phyloP scores from a whole-genome alignment of 441 rosid genomes.

The Capsella rubella region DNA sequence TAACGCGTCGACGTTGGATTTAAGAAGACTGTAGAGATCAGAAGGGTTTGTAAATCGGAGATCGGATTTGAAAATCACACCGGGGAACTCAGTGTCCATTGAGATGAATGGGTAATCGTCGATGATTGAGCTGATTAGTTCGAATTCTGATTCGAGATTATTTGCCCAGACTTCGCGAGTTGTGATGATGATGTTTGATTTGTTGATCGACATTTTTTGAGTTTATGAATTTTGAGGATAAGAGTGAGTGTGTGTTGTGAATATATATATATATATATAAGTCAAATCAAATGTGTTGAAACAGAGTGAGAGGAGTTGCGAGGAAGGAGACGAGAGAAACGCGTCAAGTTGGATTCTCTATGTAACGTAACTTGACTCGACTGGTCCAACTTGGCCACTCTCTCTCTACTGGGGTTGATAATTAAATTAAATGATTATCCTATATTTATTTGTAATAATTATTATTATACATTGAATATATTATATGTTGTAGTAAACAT shows the following conservation, averaged over 20 bases:
- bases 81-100: slow-evolving; percentile 95
- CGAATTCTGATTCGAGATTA: slow-evolving; percentile 73
- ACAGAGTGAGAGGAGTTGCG: slow-evolving; percentile 16
- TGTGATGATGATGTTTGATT: background rate
- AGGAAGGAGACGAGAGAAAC: slow-evolving; percentile 27
- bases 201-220: slow-evolving; percentile 4
- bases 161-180: slow-evolving; percentile 75
- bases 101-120: slow-evolving; percentile 71
- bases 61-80: slow-evolving; percentile 56
- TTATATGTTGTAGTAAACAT: no score
- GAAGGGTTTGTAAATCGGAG: slow-evolving; percentile 44
- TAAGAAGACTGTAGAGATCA: slow-evolving; percentile 70
- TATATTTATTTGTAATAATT: no score
- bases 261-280: background rate
- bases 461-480: no score
- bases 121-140: slow-evolving; percentile 57
- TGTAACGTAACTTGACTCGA: background rate
- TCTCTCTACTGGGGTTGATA: background rate
- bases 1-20: slow-evolving; percentile 80
- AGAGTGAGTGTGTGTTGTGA: background rate
- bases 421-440: background rate
- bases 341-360: slow-evolving; percentile 1
- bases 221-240: background rate
- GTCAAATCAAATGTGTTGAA: background rate
- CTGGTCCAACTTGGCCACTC: slow-evolving; percentile 30